Conservation (phyloP, 169 alveolate genomes). For the Babesia ovis region DNA sequence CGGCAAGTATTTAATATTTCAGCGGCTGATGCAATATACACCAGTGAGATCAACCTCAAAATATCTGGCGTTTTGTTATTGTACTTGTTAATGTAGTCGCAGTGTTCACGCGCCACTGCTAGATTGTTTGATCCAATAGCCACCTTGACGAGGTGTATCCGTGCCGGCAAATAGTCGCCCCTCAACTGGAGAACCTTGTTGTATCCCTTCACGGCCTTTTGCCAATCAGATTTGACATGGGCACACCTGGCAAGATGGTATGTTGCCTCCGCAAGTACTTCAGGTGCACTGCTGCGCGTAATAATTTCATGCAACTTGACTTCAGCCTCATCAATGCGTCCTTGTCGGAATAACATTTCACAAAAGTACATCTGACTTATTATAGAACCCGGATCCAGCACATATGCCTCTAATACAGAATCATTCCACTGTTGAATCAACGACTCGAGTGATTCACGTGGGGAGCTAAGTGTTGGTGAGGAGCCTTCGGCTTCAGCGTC, state of each 20-base stretch:
- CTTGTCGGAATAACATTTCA: constrained; percentile 54
- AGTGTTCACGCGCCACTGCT: constrained; percentile 57
- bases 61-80: constrained; percentile 32
- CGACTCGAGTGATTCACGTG: neutral
- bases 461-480: neutral
- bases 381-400: constrained; percentile 11
- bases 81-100: constrained; percentile 39
- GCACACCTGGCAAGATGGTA: constrained; percentile 56
- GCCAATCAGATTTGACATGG: constrained; percentile 31
- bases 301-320: constrained; percentile 24
- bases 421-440: constrained; percentile 28
- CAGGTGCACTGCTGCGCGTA: neutral
- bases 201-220: constrained; percentile 25
- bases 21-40: constrained; percentile 51
- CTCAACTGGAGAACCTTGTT: constrained; percentile 23
- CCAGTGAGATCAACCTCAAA: constrained; percentile 28
- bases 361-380: constrained; percentile 37
- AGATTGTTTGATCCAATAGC: constrained; percentile 41
- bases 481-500: constrained; percentile 7
- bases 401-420: constrained; percentile 10
- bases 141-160: constrained; percentile 52
- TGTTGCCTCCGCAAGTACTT: constrained; percentile 36
- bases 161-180: constrained; percentile 48
- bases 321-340: constrained; percentile 38
- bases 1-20: constrained; percentile 46